Conservation (phyloP, 495 filamentous ascomycete genomes). For the Xylaria nigripes region DNA sequence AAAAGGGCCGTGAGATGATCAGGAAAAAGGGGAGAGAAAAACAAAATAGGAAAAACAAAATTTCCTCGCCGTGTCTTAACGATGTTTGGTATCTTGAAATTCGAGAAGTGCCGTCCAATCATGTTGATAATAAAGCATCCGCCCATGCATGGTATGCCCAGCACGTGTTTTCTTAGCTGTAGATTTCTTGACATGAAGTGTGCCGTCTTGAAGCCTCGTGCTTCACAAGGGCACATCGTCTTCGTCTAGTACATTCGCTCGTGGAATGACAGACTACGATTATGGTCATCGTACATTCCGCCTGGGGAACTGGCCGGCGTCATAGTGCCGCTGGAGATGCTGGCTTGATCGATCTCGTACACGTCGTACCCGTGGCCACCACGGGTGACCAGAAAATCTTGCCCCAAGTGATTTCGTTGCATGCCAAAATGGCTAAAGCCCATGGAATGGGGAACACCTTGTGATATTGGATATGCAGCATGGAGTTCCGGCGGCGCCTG, state of each 20-base stretch:
- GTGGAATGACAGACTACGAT: conserved; percentile 33
- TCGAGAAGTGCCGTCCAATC: conserved; percentile 19
- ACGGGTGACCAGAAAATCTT: conserved; percentile 13
- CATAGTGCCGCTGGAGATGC: conserved; percentile 27
- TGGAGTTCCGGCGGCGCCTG: conserved; percentile 19
- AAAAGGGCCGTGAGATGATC: background rate
- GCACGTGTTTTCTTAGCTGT: background rate
- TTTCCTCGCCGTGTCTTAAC: conserved; percentile 5
- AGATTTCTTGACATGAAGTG: background rate
- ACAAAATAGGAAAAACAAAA: conserved; percentile 3
- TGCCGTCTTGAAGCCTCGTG: background rate
- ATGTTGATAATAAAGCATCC: background rate
- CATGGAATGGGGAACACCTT: conserved; percentile 13
- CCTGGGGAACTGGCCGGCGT: conserved; percentile 28
- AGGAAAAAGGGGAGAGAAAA: background rate
- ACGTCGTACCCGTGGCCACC: conserved; percentile 33
- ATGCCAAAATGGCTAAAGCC: conserved; percentile 12
- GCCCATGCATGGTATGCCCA: background rate
- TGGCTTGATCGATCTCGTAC: conserved; percentile 39
- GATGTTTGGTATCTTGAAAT: conserved; percentile 25
- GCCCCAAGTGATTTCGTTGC: conserved; percentile 9
- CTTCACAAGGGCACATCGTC: background rate
- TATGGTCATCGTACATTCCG: conserved; percentile 37
- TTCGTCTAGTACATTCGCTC: conserved; percentile 33
- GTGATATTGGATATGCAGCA: conserved; percentile 7